Evolutionary conservation across 495 filamentous ascomycete species (phyloP).

Genomic region (Amorphotheca resinae): DNA sequence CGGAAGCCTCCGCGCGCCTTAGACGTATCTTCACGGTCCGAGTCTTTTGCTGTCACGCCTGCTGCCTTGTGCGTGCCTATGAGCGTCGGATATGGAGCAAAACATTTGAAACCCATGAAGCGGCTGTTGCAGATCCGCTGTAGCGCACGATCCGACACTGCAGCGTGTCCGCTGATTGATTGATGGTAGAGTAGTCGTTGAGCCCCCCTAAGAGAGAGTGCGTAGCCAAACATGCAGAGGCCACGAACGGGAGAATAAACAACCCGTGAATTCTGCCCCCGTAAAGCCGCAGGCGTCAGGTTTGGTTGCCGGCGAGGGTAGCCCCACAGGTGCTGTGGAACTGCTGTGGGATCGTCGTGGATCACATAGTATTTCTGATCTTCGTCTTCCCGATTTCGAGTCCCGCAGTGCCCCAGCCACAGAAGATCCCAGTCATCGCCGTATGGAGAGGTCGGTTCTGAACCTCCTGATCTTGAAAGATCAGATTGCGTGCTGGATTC

Average conservation of each 20-base stretch:
- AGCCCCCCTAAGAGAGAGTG: not conserved
- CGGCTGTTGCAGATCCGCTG: not conserved
- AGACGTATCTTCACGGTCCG: not conserved
- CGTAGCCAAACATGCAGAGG: not conserved
- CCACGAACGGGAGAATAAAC: not conserved
- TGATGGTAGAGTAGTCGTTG: not conserved
- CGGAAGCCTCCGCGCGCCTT: not conserved
- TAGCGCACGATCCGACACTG: not conserved
- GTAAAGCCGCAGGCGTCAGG: not conserved
- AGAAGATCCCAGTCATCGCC: constrained; percentile 31
- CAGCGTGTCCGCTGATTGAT: not conserved
- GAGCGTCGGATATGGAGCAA: not conserved
- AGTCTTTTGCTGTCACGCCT: not conserved
- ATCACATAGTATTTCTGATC: not conserved
- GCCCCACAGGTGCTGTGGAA: not conserved
- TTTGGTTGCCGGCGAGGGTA: not conserved
- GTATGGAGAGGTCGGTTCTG: constrained; percentile 24
- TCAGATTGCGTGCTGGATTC: not conserved
- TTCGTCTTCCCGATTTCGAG: not conserved
- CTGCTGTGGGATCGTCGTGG: not conserved
- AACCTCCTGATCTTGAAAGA: too few relatives aligned
- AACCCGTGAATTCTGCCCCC: not conserved
- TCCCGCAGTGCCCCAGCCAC: constrained; percentile 29
- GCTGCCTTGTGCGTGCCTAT: not conserved
- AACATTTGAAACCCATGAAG: not conserved